Base-by-base conservation (phyloP, 768 basidiomycete genomes). In the Sarcodon aspratus region DNA sequence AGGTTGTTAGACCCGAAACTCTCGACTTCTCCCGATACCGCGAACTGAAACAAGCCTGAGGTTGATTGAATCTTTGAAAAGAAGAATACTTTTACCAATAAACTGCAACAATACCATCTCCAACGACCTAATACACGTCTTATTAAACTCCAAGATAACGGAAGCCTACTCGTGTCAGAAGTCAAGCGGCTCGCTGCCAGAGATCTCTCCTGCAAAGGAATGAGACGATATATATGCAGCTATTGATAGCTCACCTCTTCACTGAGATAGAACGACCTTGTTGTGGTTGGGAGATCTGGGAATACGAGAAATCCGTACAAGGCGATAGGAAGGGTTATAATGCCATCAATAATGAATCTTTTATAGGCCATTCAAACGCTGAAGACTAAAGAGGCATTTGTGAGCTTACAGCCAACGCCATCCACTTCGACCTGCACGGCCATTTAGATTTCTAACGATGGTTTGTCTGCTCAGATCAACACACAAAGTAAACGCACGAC, bases 311-410 rank as follows among this genome's bases (percentile, higher is more conserved):
- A 85, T 1, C 82, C 82, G 59, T 82, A 84, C 7, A 83, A 56
- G 1, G 83, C 82, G 52, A 86, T 80, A 0, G 82, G 82, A 12
- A 83, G 61, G 4, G 82, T 82, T 45, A 84, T 82, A n/a, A 81
- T 63, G 3, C 80, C 81, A 56, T 83, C 80, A 38, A 82, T 75
- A 50, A 85, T 76, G 59, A 84, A 82, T 13, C 76, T 79, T 55
- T 34, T 56, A 33, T 40, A 40, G 33, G n/a, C 13, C 10, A 52
- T 7, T 5, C 2, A 3, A 36, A 36, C 6, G 35, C 38, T 11
- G 37, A 7, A 37, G 7, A 21, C 10, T 21, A 40, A 18, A 6
- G 33, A 18, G 37, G 11, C 7, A 9, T 10, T 10, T 13, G 5
- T 27, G 12, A 3, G 64, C 72, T 52, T 57, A 82, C 78, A 80